These are phyloP conservation scores for Hyphodiscus sp. DNA, from an alignment of 2,329 filamentous ascomycete genomes.

Conservation along the genomic window DNA sequence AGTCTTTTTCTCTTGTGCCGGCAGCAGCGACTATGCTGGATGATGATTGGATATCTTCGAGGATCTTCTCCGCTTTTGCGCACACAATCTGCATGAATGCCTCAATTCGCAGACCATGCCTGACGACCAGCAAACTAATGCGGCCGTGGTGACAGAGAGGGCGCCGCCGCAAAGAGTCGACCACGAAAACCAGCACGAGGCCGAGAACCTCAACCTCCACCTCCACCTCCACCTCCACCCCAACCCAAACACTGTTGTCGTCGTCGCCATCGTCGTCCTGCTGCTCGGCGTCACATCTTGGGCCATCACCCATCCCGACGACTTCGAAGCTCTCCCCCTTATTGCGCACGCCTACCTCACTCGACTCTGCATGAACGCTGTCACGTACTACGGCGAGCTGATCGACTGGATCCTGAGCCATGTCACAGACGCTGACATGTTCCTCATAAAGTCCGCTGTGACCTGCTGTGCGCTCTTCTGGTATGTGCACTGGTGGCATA, in stretches of 20 bases:
- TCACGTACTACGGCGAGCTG: conserved; percentile 26
- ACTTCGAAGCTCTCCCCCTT: not conserved
- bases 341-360: not conserved
- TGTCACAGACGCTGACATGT: conserved; percentile 29
- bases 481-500: conserved; percentile 15
- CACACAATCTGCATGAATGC: not conserved
- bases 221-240: too few species aligned
- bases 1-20: not conserved
- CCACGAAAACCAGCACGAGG: not conserved
- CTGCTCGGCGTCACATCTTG: not conserved
- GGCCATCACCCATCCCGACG: not conserved
- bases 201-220: not conserved
- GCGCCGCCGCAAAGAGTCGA: not conserved
- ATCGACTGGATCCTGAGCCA: conserved; percentile 29
- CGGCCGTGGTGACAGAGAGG: not conserved
- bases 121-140: not conserved
- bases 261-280: not conserved
- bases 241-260: not conserved
- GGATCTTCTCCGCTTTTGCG: not conserved
- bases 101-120: not conserved
- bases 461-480: conserved; percentile 29
- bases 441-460: conserved; percentile 28
- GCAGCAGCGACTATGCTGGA: not conserved
- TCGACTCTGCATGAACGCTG: conserved; percentile 29
- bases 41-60: not conserved